Conservation (phyloP, 352 stramenopile species). For the Globisporangium middletonii region DNA sequence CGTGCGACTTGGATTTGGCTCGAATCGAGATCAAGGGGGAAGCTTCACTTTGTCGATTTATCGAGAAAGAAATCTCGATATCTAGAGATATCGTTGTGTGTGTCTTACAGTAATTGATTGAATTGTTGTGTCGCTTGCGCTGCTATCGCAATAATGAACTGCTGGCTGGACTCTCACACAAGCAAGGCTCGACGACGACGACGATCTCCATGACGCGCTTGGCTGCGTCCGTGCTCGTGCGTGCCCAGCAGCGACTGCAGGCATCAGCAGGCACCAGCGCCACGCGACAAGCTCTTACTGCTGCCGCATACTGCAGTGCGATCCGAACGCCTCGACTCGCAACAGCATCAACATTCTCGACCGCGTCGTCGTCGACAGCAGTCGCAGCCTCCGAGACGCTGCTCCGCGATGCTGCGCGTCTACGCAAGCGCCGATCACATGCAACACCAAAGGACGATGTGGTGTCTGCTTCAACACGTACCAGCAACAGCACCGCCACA, state of each 20-base stretch:
- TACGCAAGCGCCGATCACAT: neutral
- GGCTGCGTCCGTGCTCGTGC: neutral
- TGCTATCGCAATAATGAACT: neutral
- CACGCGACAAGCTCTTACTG: neutral
- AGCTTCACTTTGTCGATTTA: no score
- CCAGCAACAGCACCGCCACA: neutral
- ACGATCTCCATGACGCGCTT: constrained; percentile 4
- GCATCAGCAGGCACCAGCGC: neutral
- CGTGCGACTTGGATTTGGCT: neutral
- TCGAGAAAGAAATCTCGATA: neutral
- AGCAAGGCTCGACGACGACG: neutral
- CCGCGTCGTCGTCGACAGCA: neutral
- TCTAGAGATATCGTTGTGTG: neutral
- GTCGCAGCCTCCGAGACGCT: neutral
- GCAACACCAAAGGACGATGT: neutral
- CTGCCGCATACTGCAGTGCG: neutral
- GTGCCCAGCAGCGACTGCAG: neutral
- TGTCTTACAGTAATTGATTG: neutral
- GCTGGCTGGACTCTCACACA: neutral
- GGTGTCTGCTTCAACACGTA: neutral
- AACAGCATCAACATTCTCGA: neutral
- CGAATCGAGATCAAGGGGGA: neutral
- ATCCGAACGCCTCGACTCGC: neutral
- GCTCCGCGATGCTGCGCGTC: neutral
- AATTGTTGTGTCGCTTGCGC: neutral